Conservation (phyloP, 495 filamentous ascomycete genomes). For the Chaetomium cochliodes region DNA sequence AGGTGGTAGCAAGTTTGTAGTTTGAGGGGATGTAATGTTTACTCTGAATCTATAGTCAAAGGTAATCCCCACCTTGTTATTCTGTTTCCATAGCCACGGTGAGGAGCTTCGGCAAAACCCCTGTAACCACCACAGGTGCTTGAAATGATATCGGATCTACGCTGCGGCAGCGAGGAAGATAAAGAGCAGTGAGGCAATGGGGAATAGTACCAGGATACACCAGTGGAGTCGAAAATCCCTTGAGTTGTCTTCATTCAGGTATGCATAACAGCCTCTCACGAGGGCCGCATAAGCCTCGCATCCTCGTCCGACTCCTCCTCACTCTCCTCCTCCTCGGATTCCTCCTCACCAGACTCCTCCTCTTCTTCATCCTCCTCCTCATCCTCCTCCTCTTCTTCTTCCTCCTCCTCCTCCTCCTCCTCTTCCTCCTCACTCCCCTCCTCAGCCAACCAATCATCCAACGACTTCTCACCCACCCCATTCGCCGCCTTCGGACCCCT, state of each 20-base stretch:
- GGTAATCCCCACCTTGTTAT: not conserved
- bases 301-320: conserved; percentile 46
- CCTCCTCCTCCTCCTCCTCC: conserved; percentile 41
- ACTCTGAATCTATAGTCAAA: no score
- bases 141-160: no score
- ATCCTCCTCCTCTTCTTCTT: conserved; percentile 50
- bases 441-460: conserved; percentile 88
- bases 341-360: conserved; percentile 39
- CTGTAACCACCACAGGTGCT: no score
- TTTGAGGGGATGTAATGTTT: no score
- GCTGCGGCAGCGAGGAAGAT: no score
- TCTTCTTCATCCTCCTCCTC: conserved; percentile 53
- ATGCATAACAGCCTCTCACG: not conserved
- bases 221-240: no score
- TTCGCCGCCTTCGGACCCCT: conserved; percentile 44
- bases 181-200: no score
- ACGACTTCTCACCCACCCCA: conserved; percentile 61
- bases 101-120: not conserved
- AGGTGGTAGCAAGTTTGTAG: not conserved
- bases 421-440: conserved; percentile 50
- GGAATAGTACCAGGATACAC: no score
- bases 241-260: not conserved
- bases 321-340: conserved; percentile 36
- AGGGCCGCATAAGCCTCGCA: conserved; percentile 29
- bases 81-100: not conserved